These are phyloP conservation scores for Neoboletus subvelutipes DNA, from an alignment of 768 basidiomycete species.

Conservation along the genomic window DNA sequence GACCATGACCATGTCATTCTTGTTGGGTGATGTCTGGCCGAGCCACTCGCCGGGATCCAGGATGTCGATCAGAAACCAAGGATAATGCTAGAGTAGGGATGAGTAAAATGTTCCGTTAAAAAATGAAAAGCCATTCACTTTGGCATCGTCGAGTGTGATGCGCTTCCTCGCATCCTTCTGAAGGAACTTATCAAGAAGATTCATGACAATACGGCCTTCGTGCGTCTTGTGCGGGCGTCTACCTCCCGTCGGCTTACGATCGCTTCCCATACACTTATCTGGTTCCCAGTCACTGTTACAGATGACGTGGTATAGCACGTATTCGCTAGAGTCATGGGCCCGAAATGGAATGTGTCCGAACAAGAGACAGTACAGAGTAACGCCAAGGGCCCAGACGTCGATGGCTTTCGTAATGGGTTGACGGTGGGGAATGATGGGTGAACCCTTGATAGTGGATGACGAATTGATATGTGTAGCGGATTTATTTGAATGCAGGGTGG, in stretches of 20 bases:
- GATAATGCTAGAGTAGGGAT: conserved; percentile 43
- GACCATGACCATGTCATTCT: conserved; percentile 52
- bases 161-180: conserved; percentile 76
- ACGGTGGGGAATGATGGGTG: conserved; percentile 23
- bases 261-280: conserved; percentile 68
- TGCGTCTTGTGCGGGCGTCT: conserved; percentile 44
- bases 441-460: conserved; percentile 30
- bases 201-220: conserved; percentile 63
- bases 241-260: conserved; percentile 64
- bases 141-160: conserved; percentile 78
- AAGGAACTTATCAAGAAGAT: conserved; percentile 71
- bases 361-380: conserved; percentile 91
- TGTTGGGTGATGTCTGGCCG: conserved; percentile 51
- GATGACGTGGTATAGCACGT: conserved; percentile 75
- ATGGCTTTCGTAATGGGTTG: conserved; percentile 86
- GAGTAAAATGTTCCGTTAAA: background rate
- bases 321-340: conserved; percentile 59
- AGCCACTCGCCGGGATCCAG: conserved; percentile 71
- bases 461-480: conserved; percentile 32
- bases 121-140: conserved; percentile 47
- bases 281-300: conserved; percentile 73
- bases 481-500: conserved; percentile 32
- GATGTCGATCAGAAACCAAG: conserved; percentile 72
- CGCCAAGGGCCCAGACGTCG: conserved; percentile 97
- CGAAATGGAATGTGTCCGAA: conserved; percentile 85